Evolutionary conservation across 345 rosid genomes (phyloP).

Genomic region (Excoecaria agallocha): DNA sequence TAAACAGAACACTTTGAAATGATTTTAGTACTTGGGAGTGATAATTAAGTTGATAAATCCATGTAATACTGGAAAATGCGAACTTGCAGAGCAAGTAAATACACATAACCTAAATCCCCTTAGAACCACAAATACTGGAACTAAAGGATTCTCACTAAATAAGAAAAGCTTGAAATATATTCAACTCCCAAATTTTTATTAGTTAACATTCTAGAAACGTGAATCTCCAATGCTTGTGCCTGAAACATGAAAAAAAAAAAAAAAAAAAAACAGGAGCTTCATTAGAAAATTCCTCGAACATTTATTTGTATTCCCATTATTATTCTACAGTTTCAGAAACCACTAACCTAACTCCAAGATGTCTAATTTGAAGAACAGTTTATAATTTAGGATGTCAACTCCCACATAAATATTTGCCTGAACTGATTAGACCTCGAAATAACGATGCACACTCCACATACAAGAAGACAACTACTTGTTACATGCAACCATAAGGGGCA

Average conservation of each 20-base stretch:
- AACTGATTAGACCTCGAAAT: not conserved
- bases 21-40: not conserved
- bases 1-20: too few species aligned
- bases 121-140: constrained; percentile 35
- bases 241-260: constrained; percentile 26
- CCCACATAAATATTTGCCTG: not conserved
- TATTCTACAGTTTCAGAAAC: too few species aligned
- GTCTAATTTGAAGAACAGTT: too few species aligned
- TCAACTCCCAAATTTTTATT: constrained; percentile 17
- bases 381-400: not conserved
- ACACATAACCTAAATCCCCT: constrained; percentile 47
- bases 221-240: constrained; percentile 35
- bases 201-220: constrained; percentile 18
- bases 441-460: not conserved
- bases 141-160: constrained; percentile 50
- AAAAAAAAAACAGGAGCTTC: too few species aligned
- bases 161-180: constrained; percentile 20
- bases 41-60: not conserved
- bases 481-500: not conserved
- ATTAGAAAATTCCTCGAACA: not conserved
- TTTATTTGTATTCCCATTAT: too few species aligned
- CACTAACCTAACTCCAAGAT: not conserved
- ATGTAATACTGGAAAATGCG: not conserved
- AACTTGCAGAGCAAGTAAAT: constrained; percentile 5
- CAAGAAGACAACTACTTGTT: not conserved